Conservation (phyloP, 179 eudicot species). For the Sideroxylon spinosum region DNA sequence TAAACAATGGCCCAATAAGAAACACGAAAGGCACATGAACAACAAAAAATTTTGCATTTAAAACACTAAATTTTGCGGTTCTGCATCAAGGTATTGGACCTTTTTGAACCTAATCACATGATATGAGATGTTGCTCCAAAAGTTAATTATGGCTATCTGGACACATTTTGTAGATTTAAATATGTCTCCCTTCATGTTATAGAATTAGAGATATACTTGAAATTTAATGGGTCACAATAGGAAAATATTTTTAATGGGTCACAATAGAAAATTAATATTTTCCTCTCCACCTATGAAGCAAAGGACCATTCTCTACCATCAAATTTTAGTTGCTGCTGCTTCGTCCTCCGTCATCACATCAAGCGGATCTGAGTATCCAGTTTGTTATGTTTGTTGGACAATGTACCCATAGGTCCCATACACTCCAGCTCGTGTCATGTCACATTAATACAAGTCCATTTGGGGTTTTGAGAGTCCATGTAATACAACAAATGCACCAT, state of each 20-base stretch:
- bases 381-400: not conserved
- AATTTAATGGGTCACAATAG: not conserved
- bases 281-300: too few species aligned
- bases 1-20: not conserved
- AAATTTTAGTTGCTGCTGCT: not conserved
- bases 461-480: not conserved
- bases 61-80: too few species aligned
- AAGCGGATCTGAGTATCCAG: not conserved
- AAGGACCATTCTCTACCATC: not conserved
- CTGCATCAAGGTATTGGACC: not conserved
- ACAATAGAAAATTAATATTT: not conserved
- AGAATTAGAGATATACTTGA: not conserved
- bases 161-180: not conserved
- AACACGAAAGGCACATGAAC: not conserved
- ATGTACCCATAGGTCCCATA: not conserved
- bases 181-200: too few species aligned
- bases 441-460: not conserved
- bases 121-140: not conserved
- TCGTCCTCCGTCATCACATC: not conserved
- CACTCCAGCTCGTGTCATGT: not conserved
- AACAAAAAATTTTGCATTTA: not conserved
- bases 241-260: not conserved
- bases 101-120: not conserved
- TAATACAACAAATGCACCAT: not conserved
- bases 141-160: not conserved